Percentiles rank a stretch among this genome's conserved stretches.
phyloP scores from a whole-genome alignment of 371 early-diverging fungal genomes.

The Smittium culicis region DNA sequence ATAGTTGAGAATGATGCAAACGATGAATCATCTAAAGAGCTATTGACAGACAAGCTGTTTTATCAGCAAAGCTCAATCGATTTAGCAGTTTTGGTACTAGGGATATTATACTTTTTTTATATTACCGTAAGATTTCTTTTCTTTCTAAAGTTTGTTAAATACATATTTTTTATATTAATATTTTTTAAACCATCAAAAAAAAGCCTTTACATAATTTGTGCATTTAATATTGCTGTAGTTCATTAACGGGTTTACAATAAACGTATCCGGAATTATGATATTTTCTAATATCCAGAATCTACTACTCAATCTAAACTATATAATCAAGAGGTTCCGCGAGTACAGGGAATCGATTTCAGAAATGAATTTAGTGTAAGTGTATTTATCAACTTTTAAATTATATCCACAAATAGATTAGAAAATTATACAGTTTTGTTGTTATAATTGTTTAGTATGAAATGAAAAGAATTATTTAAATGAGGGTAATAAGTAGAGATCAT shows the following conservation, averaged over 20 bases:
- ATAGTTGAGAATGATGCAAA: no score
- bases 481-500: no score
- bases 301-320: background rate
- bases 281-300: conserved; percentile 11
- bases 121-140: conserved; percentile 2
- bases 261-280: conserved; percentile 7
- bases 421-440: no score
- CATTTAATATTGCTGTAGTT: background rate
- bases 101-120: conserved; percentile 5
- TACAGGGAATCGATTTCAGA: conserved; percentile 3
- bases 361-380: conserved; percentile 10
- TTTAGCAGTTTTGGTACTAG: background rate
- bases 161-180: no score
- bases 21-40: background rate
- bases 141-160: no score
- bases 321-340: conserved; percentile 2
- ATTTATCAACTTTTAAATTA: background rate
- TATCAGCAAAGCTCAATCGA: background rate
- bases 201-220: no score
- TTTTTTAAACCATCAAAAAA: no score
- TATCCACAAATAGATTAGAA: no score
- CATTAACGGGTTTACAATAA: conserved; percentile 7
- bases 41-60: background rate
- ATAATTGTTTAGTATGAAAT: no score
- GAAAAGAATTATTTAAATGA: no score